A percentile compares a stretch with the other conserved stretches of the same genome.
Evolutionary conservation across 2,329 filamentous ascomycete genomes (phyloP).

Genomic region (Claviceps lovelessii): DNA sequence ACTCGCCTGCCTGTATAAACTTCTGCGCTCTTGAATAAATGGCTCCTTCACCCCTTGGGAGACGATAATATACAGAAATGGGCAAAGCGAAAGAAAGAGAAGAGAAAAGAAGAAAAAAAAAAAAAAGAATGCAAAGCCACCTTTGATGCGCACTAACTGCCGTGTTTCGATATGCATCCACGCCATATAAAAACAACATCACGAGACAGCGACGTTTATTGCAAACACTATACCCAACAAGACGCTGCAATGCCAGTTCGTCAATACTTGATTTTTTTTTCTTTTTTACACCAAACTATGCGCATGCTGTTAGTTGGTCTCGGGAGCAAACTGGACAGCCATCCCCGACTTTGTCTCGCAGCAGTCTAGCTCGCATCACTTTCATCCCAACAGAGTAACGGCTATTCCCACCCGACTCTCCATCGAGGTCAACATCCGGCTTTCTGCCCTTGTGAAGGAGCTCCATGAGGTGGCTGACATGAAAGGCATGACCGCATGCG

Average conservation of each 20-base stretch:
- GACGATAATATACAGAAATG: too few species aligned
- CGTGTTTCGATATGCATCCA: neutral
- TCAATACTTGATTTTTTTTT: neutral
- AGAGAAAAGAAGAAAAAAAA: neutral
- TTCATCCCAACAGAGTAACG: conserved; percentile 66
- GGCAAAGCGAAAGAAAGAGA: neutral
- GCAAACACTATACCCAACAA: neutral
- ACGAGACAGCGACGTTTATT: neutral
- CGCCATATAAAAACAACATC: neutral
- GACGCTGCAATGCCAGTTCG: neutral
- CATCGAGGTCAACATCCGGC: conserved; percentile 32
- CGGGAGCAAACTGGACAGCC: conserved; percentile 47
- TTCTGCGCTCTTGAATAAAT: neutral
- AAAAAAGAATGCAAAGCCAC: neutral
- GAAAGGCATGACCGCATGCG: conserved; percentile 69
- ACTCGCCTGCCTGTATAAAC: neutral
- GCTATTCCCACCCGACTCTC: conserved; percentile 25
- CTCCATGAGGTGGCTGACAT: conserved; percentile 56
- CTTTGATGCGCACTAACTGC: neutral
- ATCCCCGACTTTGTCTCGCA: conserved; percentile 53
- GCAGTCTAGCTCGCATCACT: conserved; percentile 68
- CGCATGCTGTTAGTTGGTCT: neutral
- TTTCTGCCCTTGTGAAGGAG: conserved; percentile 31
- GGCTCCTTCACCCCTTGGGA: too few species aligned
- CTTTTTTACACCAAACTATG: neutral